phyloP scores from a whole-genome alignment of 805 yeast species.

The Barnettozyma sp. region DNA sequence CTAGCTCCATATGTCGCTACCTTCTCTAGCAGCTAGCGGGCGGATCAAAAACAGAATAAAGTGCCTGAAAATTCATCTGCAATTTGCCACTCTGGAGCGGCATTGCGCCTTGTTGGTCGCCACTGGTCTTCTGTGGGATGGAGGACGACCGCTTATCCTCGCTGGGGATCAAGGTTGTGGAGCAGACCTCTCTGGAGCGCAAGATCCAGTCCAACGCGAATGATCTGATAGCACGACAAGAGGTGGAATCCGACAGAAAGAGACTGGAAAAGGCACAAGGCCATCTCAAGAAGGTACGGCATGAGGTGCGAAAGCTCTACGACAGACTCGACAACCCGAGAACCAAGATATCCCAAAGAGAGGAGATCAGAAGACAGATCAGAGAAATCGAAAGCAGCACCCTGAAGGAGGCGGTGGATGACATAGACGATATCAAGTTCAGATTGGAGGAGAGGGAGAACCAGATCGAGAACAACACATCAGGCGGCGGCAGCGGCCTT shows the following conservation, averaged over 20 bases:
- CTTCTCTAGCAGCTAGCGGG: no score
- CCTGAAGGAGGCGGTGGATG: slow-evolving; percentile 46
- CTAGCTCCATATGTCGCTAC: no score
- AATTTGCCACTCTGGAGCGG: no score
- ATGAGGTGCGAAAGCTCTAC: slow-evolving; percentile 41
- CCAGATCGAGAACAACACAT: slow-evolving; percentile 14
- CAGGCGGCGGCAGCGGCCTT: slow-evolving; percentile 2
- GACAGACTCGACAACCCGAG: slow-evolving; percentile 42
- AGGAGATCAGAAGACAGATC: slow-evolving; percentile 48
- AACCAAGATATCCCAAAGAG: slow-evolving; percentile 60
- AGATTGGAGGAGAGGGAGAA: slow-evolving; percentile 33
- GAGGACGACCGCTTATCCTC: slow-evolving; percentile 1
- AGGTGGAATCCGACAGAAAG: slow-evolving; percentile 65
- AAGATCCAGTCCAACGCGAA: slow-evolving; percentile 67
- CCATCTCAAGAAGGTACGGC: slow-evolving; percentile 36
- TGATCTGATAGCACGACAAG: slow-evolving; percentile 49
- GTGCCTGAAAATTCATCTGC: no score
- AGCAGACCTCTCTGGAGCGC: slow-evolving; percentile 75
- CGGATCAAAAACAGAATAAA: no score
- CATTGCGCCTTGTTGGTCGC: no score
- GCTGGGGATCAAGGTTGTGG: slow-evolving; percentile 53
- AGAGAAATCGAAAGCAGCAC: slow-evolving; percentile 43
- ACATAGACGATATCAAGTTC: slow-evolving; percentile 53
- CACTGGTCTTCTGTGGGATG: no score
- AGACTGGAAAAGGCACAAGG: slow-evolving; percentile 63